These are phyloP conservation scores for Ambrosiella cleistominuta DNA, from an alignment of 2,329 filamentous ascomycete genomes.

Conservation along the genomic window DNA sequence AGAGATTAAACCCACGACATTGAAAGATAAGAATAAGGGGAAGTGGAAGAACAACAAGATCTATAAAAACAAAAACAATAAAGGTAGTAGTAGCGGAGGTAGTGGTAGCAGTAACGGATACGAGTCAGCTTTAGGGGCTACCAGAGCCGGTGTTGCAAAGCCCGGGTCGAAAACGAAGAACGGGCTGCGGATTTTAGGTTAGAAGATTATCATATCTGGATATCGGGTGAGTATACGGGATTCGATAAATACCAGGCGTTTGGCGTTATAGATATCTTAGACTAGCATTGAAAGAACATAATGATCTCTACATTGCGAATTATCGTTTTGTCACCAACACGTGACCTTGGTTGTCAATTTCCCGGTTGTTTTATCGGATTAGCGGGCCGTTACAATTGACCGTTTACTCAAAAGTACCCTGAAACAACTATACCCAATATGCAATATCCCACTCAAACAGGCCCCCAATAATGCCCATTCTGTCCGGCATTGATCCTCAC, in stretches of 20 bases:
- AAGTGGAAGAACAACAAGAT: conserved; percentile 22
- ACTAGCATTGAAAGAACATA: neutral
- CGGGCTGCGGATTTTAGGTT: conserved; percentile 43
- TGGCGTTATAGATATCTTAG: neutral
- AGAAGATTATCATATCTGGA: conserved; percentile 7
- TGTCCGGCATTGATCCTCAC: neutral
- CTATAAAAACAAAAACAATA: conserved; percentile 21
- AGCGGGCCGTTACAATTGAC: no score
- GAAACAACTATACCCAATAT: no score
- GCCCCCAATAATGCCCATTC: no score
- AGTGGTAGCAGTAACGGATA: conserved; percentile 20
- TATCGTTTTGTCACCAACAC: no score
- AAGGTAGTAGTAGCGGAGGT: conserved; percentile 16
- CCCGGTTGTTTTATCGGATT: no score
- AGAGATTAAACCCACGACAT: conserved; percentile 65
- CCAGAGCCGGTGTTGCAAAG: conserved; percentile 38
- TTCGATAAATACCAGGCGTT: neutral
- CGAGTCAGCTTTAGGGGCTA: conserved; percentile 32
- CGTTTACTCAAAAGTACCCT: no score
- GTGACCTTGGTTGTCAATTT: no score
- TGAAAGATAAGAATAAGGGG: conserved; percentile 31
- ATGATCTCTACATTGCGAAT: no score
- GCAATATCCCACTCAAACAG: no score
- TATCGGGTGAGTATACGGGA: neutral
- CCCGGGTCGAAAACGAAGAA: conserved; percentile 51